These are phyloP conservation scores for Adiantum capillusveneris DNA, from an alignment of 75 land plant genomes.

Conservation along the genomic window DNA sequence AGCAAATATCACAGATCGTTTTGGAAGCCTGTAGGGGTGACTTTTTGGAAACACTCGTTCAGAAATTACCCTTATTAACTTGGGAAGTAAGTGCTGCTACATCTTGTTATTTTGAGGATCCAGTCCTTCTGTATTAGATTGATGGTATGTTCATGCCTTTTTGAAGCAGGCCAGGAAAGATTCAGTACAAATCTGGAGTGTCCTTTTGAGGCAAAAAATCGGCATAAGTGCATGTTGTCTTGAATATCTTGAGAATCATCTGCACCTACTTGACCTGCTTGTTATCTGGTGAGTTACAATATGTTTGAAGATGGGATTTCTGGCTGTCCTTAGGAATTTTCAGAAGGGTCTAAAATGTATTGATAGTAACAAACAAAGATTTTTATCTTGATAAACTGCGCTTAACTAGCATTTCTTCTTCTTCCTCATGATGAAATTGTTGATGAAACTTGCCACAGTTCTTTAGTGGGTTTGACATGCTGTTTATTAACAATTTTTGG, in stretches of 20 bases:
- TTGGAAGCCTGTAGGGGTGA: slow-evolving; percentile 78
- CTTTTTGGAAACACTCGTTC: slow-evolving; percentile 63
- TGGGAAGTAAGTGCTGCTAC: slow-evolving; percentile 66
- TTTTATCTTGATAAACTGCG: too few relatives aligned
- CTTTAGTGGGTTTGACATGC: too few relatives aligned
- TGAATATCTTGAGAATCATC: slow-evolving; percentile 71
- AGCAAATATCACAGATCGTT: slow-evolving; percentile 57
- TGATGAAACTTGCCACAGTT: too few relatives aligned
- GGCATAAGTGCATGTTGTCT: slow-evolving; percentile 54
- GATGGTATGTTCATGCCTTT: too few relatives aligned
- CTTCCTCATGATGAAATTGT: too few relatives aligned
- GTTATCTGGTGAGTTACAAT: slow-evolving; percentile 58
- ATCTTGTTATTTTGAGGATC: not conserved
- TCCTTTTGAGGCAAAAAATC: slow-evolving; percentile 57
- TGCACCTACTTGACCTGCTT: slow-evolving; percentile 82
- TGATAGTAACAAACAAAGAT: too few relatives aligned
- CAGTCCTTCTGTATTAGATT: too few relatives aligned
- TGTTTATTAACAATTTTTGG: too few relatives aligned
- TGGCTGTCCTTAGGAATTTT: not conserved
- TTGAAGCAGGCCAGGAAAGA: slow-evolving; percentile 69
- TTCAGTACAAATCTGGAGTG: slow-evolving; percentile 81
- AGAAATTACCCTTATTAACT: slow-evolving; percentile 63
- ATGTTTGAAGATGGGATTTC: too few relatives aligned
- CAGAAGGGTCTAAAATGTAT: not conserved
- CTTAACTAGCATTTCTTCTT: too few relatives aligned